Evolutionary conservation across 2,329 filamentous ascomycete species (phyloP).

Genomic region (Pseudocercospora pini-densiflorae): DNA sequence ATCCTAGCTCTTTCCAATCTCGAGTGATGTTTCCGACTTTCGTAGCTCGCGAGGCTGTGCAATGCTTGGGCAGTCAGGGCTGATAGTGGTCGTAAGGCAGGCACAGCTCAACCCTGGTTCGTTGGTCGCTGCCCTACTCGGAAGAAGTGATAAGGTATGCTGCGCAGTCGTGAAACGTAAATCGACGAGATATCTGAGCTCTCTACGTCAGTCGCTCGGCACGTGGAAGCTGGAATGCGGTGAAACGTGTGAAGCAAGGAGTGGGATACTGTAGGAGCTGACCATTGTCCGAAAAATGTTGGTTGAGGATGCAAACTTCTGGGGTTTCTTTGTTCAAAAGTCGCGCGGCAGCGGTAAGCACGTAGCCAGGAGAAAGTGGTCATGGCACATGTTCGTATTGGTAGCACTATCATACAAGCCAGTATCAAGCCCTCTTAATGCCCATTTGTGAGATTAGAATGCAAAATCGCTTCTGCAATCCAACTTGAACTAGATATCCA

Average conservation of each 20-base stretch:
- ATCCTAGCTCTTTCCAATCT: too few relatives aligned
- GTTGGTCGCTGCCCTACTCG: too few relatives aligned
- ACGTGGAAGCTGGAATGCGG: neutral
- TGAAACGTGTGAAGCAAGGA: slow-evolving; percentile 1
- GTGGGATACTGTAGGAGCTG: neutral
- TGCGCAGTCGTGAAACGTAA: neutral
- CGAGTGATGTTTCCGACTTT: too few relatives aligned
- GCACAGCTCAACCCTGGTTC: too few relatives aligned
- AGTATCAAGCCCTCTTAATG: neutral
- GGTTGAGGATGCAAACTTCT: neutral
- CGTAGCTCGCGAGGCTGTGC: too few relatives aligned
- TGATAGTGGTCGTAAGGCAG: too few relatives aligned
- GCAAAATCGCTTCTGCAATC: slow-evolving; percentile 5
- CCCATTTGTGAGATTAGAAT: slow-evolving; percentile 10
- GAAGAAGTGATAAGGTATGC: neutral
- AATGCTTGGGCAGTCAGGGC: too few relatives aligned
- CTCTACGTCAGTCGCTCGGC: neutral
- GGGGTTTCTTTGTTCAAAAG: neutral
- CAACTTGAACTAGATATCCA: slow-evolving; percentile 14
- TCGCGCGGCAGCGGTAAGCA: neutral
- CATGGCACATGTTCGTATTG: slow-evolving; percentile 16
- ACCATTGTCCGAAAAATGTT: slow-evolving; percentile 4
- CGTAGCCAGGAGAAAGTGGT: neutral
- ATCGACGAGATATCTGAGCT: neutral
- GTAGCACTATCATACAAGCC: slow-evolving; percentile 22